These are phyloP conservation scores for Yarrowia sp. DNA, from an alignment of 805 yeast species.

Conservation along the genomic window DNA sequence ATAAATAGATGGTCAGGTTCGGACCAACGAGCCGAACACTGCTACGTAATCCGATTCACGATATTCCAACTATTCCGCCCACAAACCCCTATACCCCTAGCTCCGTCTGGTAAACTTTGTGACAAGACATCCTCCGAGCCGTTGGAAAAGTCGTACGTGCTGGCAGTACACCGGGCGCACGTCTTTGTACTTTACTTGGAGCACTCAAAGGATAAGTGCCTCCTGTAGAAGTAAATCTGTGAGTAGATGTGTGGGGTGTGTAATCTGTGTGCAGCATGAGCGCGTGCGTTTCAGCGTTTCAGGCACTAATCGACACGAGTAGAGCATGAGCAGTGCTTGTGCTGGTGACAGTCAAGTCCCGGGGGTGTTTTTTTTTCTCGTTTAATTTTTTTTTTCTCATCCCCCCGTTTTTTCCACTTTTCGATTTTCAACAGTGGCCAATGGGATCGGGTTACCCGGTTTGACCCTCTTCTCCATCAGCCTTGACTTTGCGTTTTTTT, in stretches of 20 bases:
- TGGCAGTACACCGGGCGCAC: constrained; percentile 22
- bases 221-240: constrained; percentile 4
- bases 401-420: no score
- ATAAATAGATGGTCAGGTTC: neutral
- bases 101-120: neutral
- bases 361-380: no score
- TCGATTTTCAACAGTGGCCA: neutral
- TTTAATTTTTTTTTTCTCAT: no score
- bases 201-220: constrained; percentile 2
- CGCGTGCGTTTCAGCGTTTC: neutral
- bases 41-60: neutral
- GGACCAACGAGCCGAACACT: neutral
- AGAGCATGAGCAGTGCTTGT: no score
- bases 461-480: neutral
- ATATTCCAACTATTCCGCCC: no score
- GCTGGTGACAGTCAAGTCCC: no score
- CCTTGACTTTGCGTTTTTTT: constrained; percentile 12
- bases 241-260: neutral
- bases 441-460: neutral
- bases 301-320: no score
- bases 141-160: constrained; percentile 24
- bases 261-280: neutral
- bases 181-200: constrained; percentile 12
- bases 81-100: neutral
- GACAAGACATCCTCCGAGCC: neutral